Conservation (phyloP, 305 asterid genomes). For the Rubia balearica region DNA sequence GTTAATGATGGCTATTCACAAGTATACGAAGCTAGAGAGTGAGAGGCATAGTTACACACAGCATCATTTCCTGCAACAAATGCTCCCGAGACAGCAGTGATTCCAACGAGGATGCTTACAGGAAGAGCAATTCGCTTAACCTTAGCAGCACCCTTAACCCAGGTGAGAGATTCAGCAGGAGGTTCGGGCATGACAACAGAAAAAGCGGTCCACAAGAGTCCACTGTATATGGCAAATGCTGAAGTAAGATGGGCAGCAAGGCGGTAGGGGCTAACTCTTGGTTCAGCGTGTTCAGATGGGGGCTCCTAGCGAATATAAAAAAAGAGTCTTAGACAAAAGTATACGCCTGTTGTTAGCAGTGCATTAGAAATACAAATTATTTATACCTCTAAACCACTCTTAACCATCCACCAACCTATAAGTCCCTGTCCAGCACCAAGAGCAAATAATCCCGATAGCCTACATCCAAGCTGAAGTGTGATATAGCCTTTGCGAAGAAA, state of each 20-base stretch:
- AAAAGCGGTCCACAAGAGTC: slow-evolving; percentile 90
- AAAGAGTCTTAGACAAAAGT: background rate
- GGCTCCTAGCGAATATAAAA: slow-evolving; percentile 57
- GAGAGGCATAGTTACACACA: slow-evolving; percentile 34
- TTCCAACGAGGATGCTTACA: slow-evolving; percentile 71
- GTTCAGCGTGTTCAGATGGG: slow-evolving; percentile 62
- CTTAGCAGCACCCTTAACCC: slow-evolving; percentile 89
- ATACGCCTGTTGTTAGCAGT: slow-evolving; percentile 7
- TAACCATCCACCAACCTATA: slow-evolving; percentile 99
- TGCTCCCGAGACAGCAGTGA: slow-evolving; percentile 94
- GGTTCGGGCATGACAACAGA: slow-evolving; percentile 97
- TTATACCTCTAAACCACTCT: slow-evolving; percentile 93
- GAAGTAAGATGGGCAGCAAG: slow-evolving; percentile 97
- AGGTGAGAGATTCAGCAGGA: slow-evolving; percentile 66
- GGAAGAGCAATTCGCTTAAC: slow-evolving; percentile 77
- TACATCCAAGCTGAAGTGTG: slow-evolving; percentile 58
- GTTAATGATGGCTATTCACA: slow-evolving; percentile 5
- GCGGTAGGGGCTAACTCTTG: slow-evolving; percentile 95
- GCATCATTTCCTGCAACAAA: slow-evolving; percentile 99
- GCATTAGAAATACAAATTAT: slow-evolving; percentile 13
- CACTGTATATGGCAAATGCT: slow-evolving; percentile 78
- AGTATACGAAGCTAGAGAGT: slow-evolving; percentile 1
- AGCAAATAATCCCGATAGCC: slow-evolving; percentile 77
- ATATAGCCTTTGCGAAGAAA: slow-evolving; percentile 87
- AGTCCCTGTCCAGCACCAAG: slow-evolving; percentile 98